phyloP scores from a whole-genome alignment of 441 rosid genomes.

The Mallotus japonicus region DNA sequence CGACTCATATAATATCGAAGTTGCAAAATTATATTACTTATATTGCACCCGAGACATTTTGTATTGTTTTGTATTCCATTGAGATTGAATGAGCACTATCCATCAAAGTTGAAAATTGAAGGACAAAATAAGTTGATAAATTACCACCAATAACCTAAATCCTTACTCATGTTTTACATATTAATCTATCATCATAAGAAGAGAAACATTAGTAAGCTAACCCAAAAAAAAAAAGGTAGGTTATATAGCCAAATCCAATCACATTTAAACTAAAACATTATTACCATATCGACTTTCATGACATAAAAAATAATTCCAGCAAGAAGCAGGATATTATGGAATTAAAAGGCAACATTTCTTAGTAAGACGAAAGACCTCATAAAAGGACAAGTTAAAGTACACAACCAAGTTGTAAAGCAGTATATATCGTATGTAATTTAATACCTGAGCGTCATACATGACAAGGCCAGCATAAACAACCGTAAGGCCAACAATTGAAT shows the following conservation, averaged over 20 bases:
- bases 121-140: neutral
- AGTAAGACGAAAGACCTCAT: neutral
- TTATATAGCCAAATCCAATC: neutral
- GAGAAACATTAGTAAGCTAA: no score
- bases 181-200: neutral
- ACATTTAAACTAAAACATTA: neutral
- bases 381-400: neutral
- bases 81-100: neutral
- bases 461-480: conserved; percentile 75
- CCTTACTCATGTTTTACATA: conserved; percentile 1
- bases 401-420: neutral
- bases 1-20: neutral
- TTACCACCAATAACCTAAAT: conserved; percentile 2
- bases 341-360: neutral
- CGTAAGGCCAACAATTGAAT: conserved; percentile 69
- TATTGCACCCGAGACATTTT: no score
- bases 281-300: neutral
- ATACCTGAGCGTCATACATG: conserved; percentile 93
- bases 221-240: neutral
- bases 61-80: neutral
- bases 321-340: neutral
- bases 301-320: neutral
- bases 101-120: neutral
- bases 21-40: neutral
- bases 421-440: neutral